Evolutionary conservation across 2,329 filamentous ascomycete genomes (phyloP).

Genomic region (Incumbomyces delicatus): DNA sequence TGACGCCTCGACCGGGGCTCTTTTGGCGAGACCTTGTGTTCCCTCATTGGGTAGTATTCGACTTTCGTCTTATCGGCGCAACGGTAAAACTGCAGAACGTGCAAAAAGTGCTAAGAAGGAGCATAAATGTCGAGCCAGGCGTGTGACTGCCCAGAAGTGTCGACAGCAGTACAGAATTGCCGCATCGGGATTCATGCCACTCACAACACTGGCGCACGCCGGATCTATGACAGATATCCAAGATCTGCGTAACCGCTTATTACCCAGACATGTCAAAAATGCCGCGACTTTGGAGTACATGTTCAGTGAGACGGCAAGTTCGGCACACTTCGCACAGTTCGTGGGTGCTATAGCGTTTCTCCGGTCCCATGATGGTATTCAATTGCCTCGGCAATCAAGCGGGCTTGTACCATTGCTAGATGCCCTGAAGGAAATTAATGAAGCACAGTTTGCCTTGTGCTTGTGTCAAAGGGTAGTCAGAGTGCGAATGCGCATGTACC

Average conservation of each 20-base stretch:
- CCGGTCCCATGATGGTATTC: neutral
- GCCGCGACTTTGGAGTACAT: neutral
- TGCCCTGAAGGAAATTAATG: neutral
- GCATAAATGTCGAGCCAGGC: neutral
- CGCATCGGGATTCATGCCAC: neutral
- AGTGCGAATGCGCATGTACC: neutral
- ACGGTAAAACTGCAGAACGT: neutral
- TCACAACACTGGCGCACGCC: neutral
- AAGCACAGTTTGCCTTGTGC: neutral
- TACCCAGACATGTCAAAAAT: neutral
- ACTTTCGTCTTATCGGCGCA: neutral
- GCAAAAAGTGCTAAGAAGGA: neutral
- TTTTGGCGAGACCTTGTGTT: neutral
- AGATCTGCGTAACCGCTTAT: neutral
- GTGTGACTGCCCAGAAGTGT: neutral
- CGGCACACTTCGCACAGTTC: neutral
- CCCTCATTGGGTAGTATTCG: neutral
- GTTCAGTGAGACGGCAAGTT: neutral
- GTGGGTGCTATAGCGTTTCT: neutral
- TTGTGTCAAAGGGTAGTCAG: neutral
- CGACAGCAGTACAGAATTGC: neutral
- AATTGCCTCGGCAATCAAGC: neutral
- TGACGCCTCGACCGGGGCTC: no score
- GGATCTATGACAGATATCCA: neutral
- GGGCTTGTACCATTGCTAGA: neutral